Percentiles rank a stretch among this genome's conserved stretches.
Conservation (phyloP, 1,139 yeast genomes). For the Pichia sp. region DNA sequence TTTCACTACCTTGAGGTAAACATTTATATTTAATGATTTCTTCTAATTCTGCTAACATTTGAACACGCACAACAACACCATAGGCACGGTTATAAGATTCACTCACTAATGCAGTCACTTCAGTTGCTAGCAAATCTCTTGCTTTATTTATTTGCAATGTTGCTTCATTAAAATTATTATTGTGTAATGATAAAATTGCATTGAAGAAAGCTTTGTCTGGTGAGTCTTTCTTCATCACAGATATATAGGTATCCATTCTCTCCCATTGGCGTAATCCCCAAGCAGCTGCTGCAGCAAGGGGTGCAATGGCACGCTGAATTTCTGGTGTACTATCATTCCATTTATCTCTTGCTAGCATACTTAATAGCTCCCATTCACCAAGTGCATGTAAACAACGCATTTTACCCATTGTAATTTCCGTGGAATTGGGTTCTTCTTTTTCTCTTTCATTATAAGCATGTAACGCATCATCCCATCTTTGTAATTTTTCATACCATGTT, state of each 20-base stretch:
- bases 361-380: conserved; percentile 95
- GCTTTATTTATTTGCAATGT: conserved; percentile 73
- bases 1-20: conserved; percentile 75
- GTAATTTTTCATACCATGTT: conserved; percentile 95
- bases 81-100: conserved; percentile 97
- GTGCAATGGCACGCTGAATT: conserved; percentile 81
- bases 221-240: conserved; percentile 84
- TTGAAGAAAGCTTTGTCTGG: conserved; percentile 94
- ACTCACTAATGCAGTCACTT: conserved; percentile 87
- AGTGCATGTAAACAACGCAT: conserved; percentile 96
- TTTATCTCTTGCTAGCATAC: conserved; percentile 77
- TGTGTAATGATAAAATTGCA: conserved; percentile 79
- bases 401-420: conserved; percentile 91
- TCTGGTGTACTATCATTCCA: conserved; percentile 76
- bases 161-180: conserved; percentile 82
- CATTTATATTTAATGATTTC: conserved; percentile 88
- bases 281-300: conserved; percentile 96
- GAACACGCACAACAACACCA: conserved; percentile 92
- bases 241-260: conserved; percentile 83
- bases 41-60: conserved; percentile 93
- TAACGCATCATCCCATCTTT: conserved; percentile 97
- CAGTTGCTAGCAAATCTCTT: conserved; percentile 83
- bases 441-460: conserved; percentile 78
- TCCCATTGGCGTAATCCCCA: conserved; percentile 99
- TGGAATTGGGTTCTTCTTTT: conserved; percentile 47